Evolutionary conservation across 257 asterid species (phyloP).

Genomic region (Primulina tabacum): DNA sequence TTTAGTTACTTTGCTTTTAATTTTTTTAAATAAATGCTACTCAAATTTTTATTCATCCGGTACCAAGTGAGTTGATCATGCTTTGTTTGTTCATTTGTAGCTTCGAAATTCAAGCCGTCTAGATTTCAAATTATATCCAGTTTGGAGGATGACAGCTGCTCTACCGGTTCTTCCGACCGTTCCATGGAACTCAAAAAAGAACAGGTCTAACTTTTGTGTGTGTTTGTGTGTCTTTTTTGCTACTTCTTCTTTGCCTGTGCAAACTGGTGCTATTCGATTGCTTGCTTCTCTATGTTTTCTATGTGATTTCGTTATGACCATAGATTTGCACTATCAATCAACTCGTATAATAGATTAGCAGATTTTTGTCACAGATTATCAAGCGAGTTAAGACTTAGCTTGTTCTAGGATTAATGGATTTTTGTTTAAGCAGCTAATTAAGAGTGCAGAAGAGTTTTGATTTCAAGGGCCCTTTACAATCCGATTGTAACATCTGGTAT

Average conservation of each 20-base stretch:
- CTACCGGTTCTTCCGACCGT: constrained; percentile 37
- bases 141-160: constrained; percentile 47
- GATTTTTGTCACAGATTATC: neutral
- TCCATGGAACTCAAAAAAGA: constrained; percentile 36
- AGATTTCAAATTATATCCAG: constrained; percentile 46
- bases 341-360: too few relatives aligned
- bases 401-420: neutral
- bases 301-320: neutral
- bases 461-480: neutral
- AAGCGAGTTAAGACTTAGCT: neutral
- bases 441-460: neutral
- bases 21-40: too few relatives aligned
- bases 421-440: neutral
- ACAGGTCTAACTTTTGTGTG: constrained; percentile 36
- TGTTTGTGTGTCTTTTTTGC: neutral
- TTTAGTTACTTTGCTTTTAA: neutral
- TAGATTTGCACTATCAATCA: neutral
- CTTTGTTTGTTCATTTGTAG: constrained; percentile 23
- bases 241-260: neutral
- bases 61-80: neutral
- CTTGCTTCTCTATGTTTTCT: constrained; percentile 4
- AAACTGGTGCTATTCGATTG: neutral
- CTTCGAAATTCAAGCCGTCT: constrained; percentile 41
- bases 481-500: neutral
- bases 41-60: neutral